Conservation (phyloP, 1,284 basidiomycete genomes). For the Ceratobasidium sp. region DNA sequence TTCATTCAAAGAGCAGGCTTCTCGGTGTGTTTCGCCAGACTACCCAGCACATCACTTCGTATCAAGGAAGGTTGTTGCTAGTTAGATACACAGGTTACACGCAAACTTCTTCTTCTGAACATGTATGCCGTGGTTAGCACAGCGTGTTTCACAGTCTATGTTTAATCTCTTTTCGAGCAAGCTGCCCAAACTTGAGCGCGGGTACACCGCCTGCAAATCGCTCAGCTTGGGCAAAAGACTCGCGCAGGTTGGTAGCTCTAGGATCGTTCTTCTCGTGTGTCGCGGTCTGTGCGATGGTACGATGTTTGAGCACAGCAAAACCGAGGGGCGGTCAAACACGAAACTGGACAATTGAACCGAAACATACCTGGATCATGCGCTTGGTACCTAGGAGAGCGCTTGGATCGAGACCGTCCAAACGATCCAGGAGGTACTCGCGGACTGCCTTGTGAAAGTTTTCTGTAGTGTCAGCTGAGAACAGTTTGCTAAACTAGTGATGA, state of each 20-base stretch:
- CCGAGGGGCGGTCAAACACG: not conserved
- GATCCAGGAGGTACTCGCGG: conserved; percentile 56
- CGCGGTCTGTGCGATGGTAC: conserved; percentile 52
- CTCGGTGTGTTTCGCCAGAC: too few relatives aligned
- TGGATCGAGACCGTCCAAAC: conserved; percentile 64
- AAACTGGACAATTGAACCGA: not conserved
- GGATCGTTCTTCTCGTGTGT: conserved; percentile 68
- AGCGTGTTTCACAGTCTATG: conserved; percentile 60
- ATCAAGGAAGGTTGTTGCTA: too few relatives aligned
- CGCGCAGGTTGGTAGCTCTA: conserved; percentile 69
- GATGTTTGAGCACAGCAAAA: not conserved
- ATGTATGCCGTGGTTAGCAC: not conserved
- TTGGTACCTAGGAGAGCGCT: conserved; percentile 62
- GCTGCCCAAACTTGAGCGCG: conserved; percentile 59
- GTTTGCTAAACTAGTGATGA: conserved; percentile 55
- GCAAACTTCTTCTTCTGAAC: not conserved
- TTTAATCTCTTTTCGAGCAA: conserved; percentile 68
- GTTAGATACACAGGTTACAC: conserved; percentile 18
- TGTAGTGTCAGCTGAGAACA: conserved; percentile 62
- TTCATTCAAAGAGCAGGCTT: too few relatives aligned
- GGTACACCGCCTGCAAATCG: conserved; percentile 68
- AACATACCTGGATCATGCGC: conserved; percentile 54
- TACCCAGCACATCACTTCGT: too few relatives aligned
- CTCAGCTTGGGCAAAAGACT: conserved; percentile 72
- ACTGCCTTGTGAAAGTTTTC: conserved; percentile 64